phyloP scores from a whole-genome alignment of 2,329 filamentous ascomycete genomes.

The Xylariaceae sp. region DNA sequence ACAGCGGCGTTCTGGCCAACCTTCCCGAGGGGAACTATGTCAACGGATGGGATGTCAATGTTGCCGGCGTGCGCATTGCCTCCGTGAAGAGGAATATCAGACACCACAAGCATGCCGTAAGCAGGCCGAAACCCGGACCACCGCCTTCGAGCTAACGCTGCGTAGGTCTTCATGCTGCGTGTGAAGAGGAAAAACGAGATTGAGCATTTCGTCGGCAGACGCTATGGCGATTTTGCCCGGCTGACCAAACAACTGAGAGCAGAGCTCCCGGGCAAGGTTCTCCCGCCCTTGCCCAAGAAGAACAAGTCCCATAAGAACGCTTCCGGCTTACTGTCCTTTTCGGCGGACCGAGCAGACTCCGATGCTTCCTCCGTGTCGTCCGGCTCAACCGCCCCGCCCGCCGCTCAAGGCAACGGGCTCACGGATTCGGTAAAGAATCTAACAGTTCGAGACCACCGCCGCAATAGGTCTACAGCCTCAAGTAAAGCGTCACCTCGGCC shows the following conservation, averaged over 20 bases:
- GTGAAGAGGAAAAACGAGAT: constrained; percentile 70
- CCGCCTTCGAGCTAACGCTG: constrained; percentile 6
- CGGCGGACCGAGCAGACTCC: constrained; percentile 51
- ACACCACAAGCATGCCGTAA: constrained; percentile 83
- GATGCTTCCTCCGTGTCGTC: constrained; percentile 78
- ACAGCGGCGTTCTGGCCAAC: constrained; percentile 79
- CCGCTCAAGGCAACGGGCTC: constrained; percentile 19
- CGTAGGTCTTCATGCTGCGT: constrained; percentile 78
- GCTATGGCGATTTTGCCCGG: constrained; percentile 81
- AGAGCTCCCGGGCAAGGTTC: constrained; percentile 83
- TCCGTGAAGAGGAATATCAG: constrained; percentile 79
- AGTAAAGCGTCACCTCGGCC: constrained; percentile 32
- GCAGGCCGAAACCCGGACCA: constrained; percentile 23
- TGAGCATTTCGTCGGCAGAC: constrained; percentile 72
- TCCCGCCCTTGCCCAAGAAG: constrained; percentile 83
- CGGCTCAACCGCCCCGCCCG: constrained; percentile 52
- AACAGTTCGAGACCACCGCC: constrained; percentile 34
- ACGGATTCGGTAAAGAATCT: constrained; percentile 32
- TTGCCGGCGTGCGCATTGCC: constrained; percentile 77
- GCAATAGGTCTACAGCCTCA: constrained; percentile 29
- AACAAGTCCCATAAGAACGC: constrained; percentile 74
- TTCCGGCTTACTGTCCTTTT: constrained; percentile 43
- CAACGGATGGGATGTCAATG: constrained; percentile 95
- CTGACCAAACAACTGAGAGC: constrained; percentile 72
- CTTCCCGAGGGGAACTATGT: constrained; percentile 86